Percentiles rank a stretch among this genome's conserved stretches.
phyloP scores from a whole-genome alignment of 768 basidiomycete species.

The Russula virescens region DNA sequence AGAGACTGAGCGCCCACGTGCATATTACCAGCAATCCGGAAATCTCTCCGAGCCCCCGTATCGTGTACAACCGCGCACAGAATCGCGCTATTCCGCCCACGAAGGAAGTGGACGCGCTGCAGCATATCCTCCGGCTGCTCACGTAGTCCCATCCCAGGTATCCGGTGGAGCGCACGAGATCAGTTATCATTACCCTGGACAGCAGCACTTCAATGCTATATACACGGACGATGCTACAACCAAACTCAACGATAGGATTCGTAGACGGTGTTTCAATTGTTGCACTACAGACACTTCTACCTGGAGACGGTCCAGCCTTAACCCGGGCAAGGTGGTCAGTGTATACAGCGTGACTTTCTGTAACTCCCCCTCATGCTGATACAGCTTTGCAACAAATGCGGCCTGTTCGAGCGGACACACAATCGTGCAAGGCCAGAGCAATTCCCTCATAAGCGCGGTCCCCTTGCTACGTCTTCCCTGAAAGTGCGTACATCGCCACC shows the following conservation, averaged over 20 bases:
- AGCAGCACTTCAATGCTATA: conserved; percentile 36
- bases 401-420: conserved; percentile 75
- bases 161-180: conserved; percentile 24
- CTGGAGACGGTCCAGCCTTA: conserved; percentile 71
- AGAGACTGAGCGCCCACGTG: conserved; percentile 19
- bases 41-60: conserved; percentile 7
- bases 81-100: conserved; percentile 20
- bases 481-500: conserved; percentile 34
- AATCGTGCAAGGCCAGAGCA: conserved; percentile 73
- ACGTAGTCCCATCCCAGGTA: conserved; percentile 26
- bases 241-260: conserved; percentile 70
- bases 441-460: conserved; percentile 75
- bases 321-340: conserved; percentile 70
- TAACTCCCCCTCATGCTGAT: not conserved
- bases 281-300: conserved; percentile 81
- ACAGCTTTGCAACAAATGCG: conserved; percentile 59
- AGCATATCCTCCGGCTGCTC: conserved; percentile 27
- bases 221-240: conserved; percentile 78
- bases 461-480: conserved; percentile 49
- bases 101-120: conserved; percentile 5
- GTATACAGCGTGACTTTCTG: not conserved
- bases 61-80: conserved; percentile 24
- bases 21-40: conserved; percentile 15
- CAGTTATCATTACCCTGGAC: conserved; percentile 36
- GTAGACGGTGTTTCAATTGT: conserved; percentile 78